A percentile compares a stretch with the other conserved stretches of the same genome.
Conservation (phyloP, 2,329 filamentous ascomycete genomes). For the Diaporthe vaccinii region DNA sequence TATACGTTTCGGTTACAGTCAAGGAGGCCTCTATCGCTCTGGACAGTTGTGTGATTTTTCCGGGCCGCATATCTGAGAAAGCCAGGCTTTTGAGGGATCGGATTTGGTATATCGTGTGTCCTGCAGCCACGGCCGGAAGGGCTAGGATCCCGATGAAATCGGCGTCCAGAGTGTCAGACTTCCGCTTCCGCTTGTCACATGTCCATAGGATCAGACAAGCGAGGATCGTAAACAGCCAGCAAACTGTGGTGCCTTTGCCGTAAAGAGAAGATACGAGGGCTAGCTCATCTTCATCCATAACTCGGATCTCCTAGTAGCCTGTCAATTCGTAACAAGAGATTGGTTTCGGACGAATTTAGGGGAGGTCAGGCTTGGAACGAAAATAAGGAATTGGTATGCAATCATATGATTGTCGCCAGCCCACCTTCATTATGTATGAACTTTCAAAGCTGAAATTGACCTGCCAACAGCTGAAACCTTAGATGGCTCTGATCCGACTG, state of each 20-base stretch:
- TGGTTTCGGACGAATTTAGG: not conserved
- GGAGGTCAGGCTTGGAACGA: not conserved
- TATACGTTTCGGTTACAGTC: not conserved
- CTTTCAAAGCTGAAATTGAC: not conserved
- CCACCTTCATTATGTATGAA: not conserved
- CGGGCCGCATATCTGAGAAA: not conserved
- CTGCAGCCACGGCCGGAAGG: not conserved
- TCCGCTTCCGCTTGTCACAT: not conserved
- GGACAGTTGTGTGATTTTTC: not conserved
- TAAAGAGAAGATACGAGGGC: not conserved
- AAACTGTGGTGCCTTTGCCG: not conserved
- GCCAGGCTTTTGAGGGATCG: not conserved
- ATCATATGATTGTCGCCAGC: not conserved
- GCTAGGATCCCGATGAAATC: not conserved
- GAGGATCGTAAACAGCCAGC: not conserved
- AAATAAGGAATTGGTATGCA: not conserved
- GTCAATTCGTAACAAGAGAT: no score
- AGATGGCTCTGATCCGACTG: not conserved
- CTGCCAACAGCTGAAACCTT: not conserved
- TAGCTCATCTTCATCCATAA: not conserved
- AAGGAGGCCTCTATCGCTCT: not conserved
- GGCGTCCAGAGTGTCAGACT: not conserved
- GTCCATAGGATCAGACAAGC: not conserved
- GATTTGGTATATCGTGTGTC: not conserved
- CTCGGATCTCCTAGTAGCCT: not conserved